phyloP scores from a whole-genome alignment of 2,329 filamentous ascomycete species.

The Thermomyces lanuginosus region DNA sequence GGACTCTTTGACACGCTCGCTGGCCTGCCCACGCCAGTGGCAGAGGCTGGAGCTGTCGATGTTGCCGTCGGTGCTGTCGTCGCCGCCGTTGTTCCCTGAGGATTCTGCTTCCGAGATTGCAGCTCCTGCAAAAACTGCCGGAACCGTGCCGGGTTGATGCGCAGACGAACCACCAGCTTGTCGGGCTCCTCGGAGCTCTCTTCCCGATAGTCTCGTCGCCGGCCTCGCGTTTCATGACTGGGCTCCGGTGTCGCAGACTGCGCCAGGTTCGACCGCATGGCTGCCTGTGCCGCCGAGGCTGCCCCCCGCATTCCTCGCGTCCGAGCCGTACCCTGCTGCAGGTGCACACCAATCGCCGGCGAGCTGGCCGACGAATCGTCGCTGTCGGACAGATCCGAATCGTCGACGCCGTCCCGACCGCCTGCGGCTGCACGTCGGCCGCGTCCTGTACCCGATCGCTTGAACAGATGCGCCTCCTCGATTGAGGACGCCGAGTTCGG shows the following conservation, averaged over 20 bases:
- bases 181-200: constrained; percentile 58
- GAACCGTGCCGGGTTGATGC: constrained; percentile 55
- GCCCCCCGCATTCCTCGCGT: constrained; percentile 81
- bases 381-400: constrained; percentile 82
- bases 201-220: constrained; percentile 54
- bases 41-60: constrained; percentile 9
- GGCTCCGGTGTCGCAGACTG: constrained; percentile 82
- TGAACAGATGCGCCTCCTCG: constrained; percentile 77
- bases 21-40: constrained; percentile 12
- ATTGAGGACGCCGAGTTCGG: constrained; percentile 66
- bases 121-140: constrained; percentile 46
- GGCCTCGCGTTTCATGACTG: constrained; percentile 50
- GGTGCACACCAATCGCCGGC: constrained; percentile 57
- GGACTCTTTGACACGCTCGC: constrained; percentile 12
- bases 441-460: constrained; percentile 50
- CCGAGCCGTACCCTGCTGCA: constrained; percentile 55
- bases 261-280: constrained; percentile 57
- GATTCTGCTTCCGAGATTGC: constrained; percentile 24
- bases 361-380: constrained; percentile 78
- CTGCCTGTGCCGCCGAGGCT: constrained; percentile 68
- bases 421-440: constrained; percentile 41
- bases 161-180: constrained; percentile 59
- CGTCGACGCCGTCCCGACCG: constrained; percentile 46
- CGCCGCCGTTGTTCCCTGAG: constrained; percentile 36
- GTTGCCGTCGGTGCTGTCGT: constrained; percentile 16